A percentile compares a stretch with the other conserved stretches of the same genome.
Evolutionary conservation across 192 early-diverging fungal genomes (phyloP).

Genomic region (Backusella westeae): DNA sequence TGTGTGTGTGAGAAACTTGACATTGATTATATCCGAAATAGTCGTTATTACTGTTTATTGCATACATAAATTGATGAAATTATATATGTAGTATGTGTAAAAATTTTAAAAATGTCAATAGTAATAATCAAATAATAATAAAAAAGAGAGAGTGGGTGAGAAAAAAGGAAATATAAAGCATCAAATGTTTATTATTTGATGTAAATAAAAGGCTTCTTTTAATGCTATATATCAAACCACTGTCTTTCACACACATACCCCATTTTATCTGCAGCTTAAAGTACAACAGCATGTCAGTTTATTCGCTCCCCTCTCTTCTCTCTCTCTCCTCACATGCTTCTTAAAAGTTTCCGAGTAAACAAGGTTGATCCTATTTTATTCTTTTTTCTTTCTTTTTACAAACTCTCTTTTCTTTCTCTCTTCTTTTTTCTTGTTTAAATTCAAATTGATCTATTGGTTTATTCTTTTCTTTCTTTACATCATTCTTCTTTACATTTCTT

Average conservation of each 20-base stretch:
- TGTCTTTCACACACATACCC: background rate
- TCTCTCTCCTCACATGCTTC: conserved; percentile 7
- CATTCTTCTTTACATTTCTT: background rate
- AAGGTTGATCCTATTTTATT: conserved; percentile 3
- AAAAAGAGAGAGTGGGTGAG: no score
- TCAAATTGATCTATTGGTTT: background rate
- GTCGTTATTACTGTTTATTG: background rate
- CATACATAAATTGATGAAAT: background rate
- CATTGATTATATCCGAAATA: background rate
- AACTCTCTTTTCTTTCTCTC: background rate
- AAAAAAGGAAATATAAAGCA: background rate
- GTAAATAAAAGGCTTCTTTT: background rate
- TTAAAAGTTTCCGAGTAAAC: conserved; percentile 16
- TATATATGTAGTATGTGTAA: background rate
- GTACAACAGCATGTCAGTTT: background rate
- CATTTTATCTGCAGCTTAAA: conserved; percentile 10
- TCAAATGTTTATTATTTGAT: background rate
- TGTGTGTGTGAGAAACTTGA: background rate
- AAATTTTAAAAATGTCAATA: background rate
- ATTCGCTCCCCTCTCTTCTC: background rate
- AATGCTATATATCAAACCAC: background rate
- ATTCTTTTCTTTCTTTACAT: background rate
- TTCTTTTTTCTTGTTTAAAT: background rate
- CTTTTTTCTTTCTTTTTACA: background rate
- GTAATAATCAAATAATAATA: background rate